Conservation (phyloP, 306 rosid species). For the Sindora glabra region DNA sequence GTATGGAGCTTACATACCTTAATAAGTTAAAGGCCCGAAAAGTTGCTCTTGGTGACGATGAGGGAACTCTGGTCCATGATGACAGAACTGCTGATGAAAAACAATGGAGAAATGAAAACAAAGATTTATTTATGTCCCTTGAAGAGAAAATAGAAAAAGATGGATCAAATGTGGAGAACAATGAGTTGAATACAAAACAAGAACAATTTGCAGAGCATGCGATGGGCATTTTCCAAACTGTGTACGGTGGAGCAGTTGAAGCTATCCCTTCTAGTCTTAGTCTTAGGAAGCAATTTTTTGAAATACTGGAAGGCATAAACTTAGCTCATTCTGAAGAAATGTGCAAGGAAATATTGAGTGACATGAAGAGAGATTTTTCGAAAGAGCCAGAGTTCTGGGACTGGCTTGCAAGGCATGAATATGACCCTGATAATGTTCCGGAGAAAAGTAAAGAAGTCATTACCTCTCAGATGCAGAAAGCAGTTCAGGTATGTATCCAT, state of each 20-base stretch:
- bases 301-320: constrained; percentile 69
- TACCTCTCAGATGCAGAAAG: constrained; percentile 40
- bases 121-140: constrained; percentile 65
- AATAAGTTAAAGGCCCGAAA: constrained; percentile 79
- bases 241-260: constrained; percentile 59
- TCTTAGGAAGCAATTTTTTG: constrained; percentile 67
- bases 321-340: constrained; percentile 59
- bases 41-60: constrained; percentile 90
- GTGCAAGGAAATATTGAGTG: constrained; percentile 50
- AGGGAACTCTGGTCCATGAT: constrained; percentile 49
- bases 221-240: constrained; percentile 40
- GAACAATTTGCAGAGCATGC: constrained; percentile 55
- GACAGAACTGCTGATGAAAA: constrained; percentile 39
- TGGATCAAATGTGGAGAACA: constrained; percentile 20
- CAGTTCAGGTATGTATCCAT: constrained; percentile 57
- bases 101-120: constrained; percentile 76
- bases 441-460: constrained; percentile 31
- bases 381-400: constrained; percentile 75
- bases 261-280: constrained; percentile 67
- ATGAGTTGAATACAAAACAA: constrained; percentile 27
- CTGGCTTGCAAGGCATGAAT: constrained; percentile 77
- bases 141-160: constrained; percentile 30
- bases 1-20: constrained; percentile 88
- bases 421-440: constrained; percentile 22
- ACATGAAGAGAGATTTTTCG: constrained; percentile 63